Evolutionary conservation across 2,329 filamentous ascomycete species (phyloP).

Genomic region (Sclerotinia glacialis): DNA sequence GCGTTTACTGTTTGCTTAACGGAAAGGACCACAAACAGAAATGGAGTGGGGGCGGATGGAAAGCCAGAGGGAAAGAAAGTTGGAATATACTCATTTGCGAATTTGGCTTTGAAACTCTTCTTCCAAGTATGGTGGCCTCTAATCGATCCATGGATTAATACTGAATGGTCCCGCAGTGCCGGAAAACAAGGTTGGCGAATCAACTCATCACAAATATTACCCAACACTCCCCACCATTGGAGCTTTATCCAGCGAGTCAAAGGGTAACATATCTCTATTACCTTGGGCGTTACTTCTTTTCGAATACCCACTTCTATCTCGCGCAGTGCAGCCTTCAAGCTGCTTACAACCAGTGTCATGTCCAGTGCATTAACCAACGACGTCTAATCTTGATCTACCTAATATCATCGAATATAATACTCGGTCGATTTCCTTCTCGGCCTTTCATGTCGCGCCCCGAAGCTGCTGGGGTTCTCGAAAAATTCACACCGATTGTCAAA

Average conservation of each 20-base stretch:
- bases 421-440: conserved; percentile 76
- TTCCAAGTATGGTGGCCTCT: conserved; percentile 60
- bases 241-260: conserved; percentile 79
- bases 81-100: conserved; percentile 89
- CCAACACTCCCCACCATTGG: conserved; percentile 75
- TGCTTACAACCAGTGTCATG: conserved; percentile 74
- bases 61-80: conserved; percentile 79
- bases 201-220: conserved; percentile 89
- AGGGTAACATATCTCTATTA: conserved; percentile 94
- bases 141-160: conserved; percentile 19
- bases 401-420: conserved; percentile 75
- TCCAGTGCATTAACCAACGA: conserved; percentile 73
- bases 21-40: conserved; percentile 66
- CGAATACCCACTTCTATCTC: conserved; percentile 77
- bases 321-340: conserved; percentile 72
- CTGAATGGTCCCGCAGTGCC: conserved; percentile 52
- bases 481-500: conserved; percentile 70
- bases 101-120: conserved; percentile 82
- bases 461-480: conserved; percentile 58
- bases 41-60: conserved; percentile 51
- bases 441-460: conserved; percentile 68
- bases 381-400: conserved; percentile 79
- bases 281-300: conserved; percentile 84
- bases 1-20: conserved; percentile 88
- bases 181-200: conserved; percentile 77